phyloP scores from a whole-genome alignment of 2,329 filamentous ascomycete genomes.

The Phyllosticta capitalensis region DNA sequence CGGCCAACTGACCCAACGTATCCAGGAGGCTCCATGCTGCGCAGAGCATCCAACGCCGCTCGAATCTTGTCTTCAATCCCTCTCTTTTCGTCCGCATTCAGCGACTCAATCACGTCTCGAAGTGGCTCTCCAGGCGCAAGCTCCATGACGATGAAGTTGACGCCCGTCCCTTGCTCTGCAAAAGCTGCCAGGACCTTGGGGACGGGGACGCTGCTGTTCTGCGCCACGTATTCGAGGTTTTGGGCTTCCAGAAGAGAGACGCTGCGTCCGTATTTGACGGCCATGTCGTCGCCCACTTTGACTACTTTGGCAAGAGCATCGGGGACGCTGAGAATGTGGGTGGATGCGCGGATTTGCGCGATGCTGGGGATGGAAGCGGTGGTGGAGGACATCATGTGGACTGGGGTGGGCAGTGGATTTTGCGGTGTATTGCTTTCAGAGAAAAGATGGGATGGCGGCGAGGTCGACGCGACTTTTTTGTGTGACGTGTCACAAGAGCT shows the following conservation, averaged over 20 bases:
- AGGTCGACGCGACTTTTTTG: too few relatives aligned
- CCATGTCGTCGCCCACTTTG: slow-evolving; percentile 5
- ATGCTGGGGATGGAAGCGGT: slow-evolving; percentile 9
- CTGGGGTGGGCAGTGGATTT: too few relatives aligned
- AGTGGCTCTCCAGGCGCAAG: slow-evolving; percentile 13
- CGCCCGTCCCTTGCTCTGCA: slow-evolving; percentile 1
- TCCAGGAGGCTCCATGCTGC: slow-evolving; percentile 9
- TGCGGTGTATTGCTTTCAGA: too few relatives aligned
- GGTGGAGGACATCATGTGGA: too few relatives aligned
- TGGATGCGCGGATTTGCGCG: slow-evolving; percentile 3
- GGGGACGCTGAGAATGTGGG: slow-evolving; percentile 2
- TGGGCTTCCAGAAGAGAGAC: slow-evolving; percentile 6
- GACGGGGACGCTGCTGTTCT: slow-evolving; percentile 9
- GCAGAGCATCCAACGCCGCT: slow-evolving; percentile 9
- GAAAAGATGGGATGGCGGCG: too few relatives aligned
- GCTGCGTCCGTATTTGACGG: slow-evolving; percentile 10
- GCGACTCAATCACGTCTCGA: slow-evolving; percentile 2
- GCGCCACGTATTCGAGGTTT: slow-evolving; percentile 5
- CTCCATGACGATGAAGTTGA: slow-evolving; percentile 15
- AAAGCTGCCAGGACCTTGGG: slow-evolving; percentile 4
- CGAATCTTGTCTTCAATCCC: slow-evolving; percentile 11
- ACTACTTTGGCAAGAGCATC: slow-evolving; percentile 10
- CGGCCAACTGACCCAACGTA: slow-evolving; percentile 10
- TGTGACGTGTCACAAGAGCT: too few relatives aligned
- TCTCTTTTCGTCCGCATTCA: slow-evolving; percentile 11